Conservation (phyloP, 495 filamentous ascomycete genomes). For the Ascobolus immersus region DNA sequence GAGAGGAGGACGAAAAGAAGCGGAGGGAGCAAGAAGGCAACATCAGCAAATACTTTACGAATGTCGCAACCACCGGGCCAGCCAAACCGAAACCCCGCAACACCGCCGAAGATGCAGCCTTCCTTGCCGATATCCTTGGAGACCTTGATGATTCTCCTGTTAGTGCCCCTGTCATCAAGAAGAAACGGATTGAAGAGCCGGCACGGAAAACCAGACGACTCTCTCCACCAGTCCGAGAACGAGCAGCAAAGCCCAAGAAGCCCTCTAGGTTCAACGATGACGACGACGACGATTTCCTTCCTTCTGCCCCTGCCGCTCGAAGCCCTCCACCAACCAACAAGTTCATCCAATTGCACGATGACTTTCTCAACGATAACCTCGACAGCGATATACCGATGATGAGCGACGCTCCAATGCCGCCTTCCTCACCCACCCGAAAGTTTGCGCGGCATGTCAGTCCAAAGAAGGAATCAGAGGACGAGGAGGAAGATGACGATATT, state of each 20-base stretch:
- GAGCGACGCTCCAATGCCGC: slow-evolving; percentile 40
- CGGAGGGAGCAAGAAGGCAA: slow-evolving; percentile 68
- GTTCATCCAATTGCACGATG: slow-evolving; percentile 17
- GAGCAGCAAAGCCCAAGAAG: neutral
- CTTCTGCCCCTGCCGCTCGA: no score
- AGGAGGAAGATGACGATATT: slow-evolving; percentile 54
- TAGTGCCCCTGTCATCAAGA: slow-evolving; percentile 26
- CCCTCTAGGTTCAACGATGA: slow-evolving; percentile 16
- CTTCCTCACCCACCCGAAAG: slow-evolving; percentile 68
- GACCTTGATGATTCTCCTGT: slow-evolving; percentile 64
- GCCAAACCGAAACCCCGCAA: slow-evolving; percentile 46
- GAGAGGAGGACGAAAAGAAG: slow-evolving; percentile 59
- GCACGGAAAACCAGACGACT: slow-evolving; percentile 46
- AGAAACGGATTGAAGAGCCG: slow-evolving; percentile 38
- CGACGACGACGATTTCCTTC: slow-evolving; percentile 22
- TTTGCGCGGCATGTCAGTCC: slow-evolving; percentile 46
- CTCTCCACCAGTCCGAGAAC: slow-evolving; percentile 34
- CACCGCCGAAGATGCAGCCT: slow-evolving; percentile 67
- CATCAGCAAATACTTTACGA: slow-evolving; percentile 83
- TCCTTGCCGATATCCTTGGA: slow-evolving; percentile 58
- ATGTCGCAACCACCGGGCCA: slow-evolving; percentile 35
- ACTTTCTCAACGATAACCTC: no score
- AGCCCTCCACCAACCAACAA: slow-evolving; percentile 4
- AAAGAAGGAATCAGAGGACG: slow-evolving; percentile 37
- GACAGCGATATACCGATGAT: slow-evolving; percentile 49